Conservation (phyloP, 345 rosid genomes). For the Garcia nutans region DNA sequence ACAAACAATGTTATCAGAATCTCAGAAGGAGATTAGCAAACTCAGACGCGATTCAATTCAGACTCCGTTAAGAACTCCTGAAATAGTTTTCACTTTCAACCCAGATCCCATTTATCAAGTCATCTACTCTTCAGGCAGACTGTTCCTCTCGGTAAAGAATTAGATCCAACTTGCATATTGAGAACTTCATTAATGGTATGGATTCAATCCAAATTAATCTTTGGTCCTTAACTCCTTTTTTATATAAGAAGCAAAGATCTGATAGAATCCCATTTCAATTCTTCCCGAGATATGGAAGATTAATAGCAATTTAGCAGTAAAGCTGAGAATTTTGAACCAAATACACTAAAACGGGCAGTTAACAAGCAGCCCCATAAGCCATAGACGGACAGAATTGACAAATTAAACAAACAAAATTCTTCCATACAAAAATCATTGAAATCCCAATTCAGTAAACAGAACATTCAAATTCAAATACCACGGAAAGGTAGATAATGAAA, state of each 20-base stretch:
- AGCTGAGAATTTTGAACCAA: not conserved
- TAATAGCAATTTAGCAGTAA: not conserved
- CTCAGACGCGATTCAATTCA: not conserved
- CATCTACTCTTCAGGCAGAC: no score
- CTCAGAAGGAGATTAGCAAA: not conserved
- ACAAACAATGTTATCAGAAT: not conserved
- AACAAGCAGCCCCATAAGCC: not conserved
- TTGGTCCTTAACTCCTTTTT: not conserved
- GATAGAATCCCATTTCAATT: not conserved
- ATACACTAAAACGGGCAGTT: not conserved
- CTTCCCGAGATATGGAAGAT: not conserved
- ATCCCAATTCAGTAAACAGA: slow-evolving; percentile 12
- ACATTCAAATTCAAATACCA: not conserved
- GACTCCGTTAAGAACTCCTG: no score
- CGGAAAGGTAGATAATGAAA: not conserved
- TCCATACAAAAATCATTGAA: not conserved
- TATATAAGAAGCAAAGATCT: slow-evolving; percentile 9
- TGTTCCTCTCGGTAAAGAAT: no score
- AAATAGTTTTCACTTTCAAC: no score
- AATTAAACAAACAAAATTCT: slow-evolving; percentile 3
- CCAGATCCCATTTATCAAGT: no score
- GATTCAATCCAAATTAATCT: not conserved
- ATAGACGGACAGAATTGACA: not conserved
- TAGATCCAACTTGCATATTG: not conserved
- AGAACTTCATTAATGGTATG: not conserved